Evolutionary conservation across 768 basidiomycete species (phyloP).

Genomic region (Scleroderma bovista): DNA sequence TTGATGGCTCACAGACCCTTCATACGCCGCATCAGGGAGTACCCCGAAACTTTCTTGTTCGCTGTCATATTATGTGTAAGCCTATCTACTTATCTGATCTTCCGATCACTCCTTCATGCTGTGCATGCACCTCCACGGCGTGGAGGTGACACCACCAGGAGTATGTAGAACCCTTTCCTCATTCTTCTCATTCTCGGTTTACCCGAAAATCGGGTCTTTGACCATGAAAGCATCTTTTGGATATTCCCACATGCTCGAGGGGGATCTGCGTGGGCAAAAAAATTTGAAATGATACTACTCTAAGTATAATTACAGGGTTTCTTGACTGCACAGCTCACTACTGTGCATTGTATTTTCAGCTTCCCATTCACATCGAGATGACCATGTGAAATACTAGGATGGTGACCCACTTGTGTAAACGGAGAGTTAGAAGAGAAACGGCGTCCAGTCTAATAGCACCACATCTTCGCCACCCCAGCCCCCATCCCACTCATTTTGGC

Average conservation of each 20-base stretch:
- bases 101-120: conserved; percentile 5
- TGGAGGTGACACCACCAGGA: not conserved
- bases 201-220: not conserved
- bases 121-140: not conserved
- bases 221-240: not conserved
- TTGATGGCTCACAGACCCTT: conserved; percentile 6
- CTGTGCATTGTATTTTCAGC: not conserved
- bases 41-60: conserved; percentile 22
- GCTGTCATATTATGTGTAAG: conserved; percentile 28
- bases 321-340: not conserved
- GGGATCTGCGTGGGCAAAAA: conserved; percentile 14
- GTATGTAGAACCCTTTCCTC: too few species aligned
- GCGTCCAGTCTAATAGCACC: too few species aligned
- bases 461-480: too few species aligned
- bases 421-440: conserved; percentile 63
- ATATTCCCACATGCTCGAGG: conserved; percentile 9
- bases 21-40: conserved; percentile 23
- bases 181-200: not conserved
- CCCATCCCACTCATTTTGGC: too few species aligned
- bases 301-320: not conserved
- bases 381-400: not conserved
- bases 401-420: conserved; percentile 1
- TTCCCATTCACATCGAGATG: not conserved
- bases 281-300: conserved; percentile 30
- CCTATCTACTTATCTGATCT: conserved; percentile 1